phyloP scores from a whole-genome alignment of 1,139 yeast genomes.

The Taiozyma onychis region DNA sequence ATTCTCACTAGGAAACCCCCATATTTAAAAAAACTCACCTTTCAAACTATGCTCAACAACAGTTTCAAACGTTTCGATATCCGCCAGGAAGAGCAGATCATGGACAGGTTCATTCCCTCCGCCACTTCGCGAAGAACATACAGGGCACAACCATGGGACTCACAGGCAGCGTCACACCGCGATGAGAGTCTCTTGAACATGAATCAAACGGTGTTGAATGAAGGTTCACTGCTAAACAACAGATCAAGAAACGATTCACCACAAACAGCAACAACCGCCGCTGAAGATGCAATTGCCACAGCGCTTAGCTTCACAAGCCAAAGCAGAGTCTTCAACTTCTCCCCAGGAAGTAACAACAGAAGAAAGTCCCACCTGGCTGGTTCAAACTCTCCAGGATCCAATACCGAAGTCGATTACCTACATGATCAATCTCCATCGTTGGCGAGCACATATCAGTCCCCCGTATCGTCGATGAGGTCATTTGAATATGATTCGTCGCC shows the following conservation, averaged over 20 bases:
- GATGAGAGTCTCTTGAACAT: constrained; percentile 15
- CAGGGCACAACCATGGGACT: constrained; percentile 2
- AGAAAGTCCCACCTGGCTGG: constrained; percentile 11
- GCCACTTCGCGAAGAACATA: constrained; percentile 25
- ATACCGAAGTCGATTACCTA: neutral
- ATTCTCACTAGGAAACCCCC: neutral
- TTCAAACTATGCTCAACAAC: constrained; percentile 4
- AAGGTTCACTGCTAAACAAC: constrained; percentile 7
- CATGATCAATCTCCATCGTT: neutral
- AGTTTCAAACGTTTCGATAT: constrained; percentile 1
- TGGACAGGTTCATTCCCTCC: constrained; percentile 31
- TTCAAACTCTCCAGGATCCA: constrained; percentile 16
- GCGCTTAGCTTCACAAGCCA: constrained; percentile 40
- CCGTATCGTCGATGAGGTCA: constrained; percentile 3
- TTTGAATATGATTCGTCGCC: constrained; percentile 6
- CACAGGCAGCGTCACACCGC: constrained; percentile 1
- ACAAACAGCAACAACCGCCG: neutral
- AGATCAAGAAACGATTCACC: neutral
- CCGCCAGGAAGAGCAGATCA: constrained; percentile 6
- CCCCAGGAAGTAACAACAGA: constrained; percentile 16
- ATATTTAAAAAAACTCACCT: neutral
- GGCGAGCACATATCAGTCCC: neutral
- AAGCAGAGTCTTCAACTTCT: constrained; percentile 33
- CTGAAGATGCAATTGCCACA: constrained; percentile 33
- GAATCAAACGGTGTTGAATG: constrained; percentile 7